Conservation (phyloP, 257 asterid species). For the Solanum appendiculatum region DNA sequence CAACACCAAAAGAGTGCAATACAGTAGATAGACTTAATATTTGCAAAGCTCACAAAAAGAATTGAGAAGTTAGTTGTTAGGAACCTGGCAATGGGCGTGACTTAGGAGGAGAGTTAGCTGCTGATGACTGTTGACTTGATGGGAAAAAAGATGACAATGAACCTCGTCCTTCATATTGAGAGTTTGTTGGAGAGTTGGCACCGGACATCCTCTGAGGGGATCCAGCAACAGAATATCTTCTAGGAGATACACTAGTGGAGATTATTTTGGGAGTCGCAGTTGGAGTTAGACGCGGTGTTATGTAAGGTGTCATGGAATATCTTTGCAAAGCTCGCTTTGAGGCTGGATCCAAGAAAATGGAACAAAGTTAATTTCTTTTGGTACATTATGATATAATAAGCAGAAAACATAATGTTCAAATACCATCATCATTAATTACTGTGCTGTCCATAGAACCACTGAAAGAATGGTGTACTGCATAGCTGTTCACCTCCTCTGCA, state of each 20-base stretch:
- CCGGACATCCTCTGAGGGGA: constrained; percentile 68
- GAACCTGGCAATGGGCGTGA: constrained; percentile 69
- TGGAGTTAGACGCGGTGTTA: constrained; percentile 69
- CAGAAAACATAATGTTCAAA: constrained; percentile 3
- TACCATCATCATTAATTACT: constrained; percentile 53
- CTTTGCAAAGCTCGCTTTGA: constrained; percentile 44
- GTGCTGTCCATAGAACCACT: constrained; percentile 39
- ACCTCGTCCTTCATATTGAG: constrained; percentile 50
- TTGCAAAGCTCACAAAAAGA: neutral
- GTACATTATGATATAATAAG: neutral
- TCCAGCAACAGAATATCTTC: constrained; percentile 67
- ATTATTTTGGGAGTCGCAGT: constrained; percentile 62
- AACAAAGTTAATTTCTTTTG: neutral
- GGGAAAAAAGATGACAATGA: constrained; percentile 79
- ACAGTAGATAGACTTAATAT: neutral
- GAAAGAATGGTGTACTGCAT: constrained; percentile 37
- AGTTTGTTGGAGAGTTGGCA: constrained; percentile 40
- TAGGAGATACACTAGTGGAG: constrained; percentile 70
- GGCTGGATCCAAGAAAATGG: constrained; percentile 23
- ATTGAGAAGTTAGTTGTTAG: neutral
- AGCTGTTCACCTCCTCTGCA: constrained; percentile 54
- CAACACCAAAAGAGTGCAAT: neutral
- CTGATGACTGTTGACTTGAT: constrained; percentile 94
- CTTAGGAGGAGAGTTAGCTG: constrained; percentile 91
- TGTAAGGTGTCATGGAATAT: constrained; percentile 45